A percentile compares a stretch with the other conserved stretches of the same genome.
These are phyloP conservation scores for Leccinum longicurvipes DNA, from an alignment of 768 basidiomycete genomes.

Conservation along the genomic window DNA sequence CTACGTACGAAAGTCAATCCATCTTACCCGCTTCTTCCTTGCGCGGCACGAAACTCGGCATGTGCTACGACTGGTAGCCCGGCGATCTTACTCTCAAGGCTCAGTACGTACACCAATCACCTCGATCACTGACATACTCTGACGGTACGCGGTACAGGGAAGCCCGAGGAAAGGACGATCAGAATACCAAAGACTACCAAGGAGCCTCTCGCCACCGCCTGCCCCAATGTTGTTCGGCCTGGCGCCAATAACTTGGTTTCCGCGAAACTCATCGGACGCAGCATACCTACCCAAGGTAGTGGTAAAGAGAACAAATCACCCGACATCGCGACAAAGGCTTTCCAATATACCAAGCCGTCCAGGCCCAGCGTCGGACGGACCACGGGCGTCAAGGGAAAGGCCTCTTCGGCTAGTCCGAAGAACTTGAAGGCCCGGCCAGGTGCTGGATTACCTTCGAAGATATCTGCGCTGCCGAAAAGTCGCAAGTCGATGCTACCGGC, in stretches of 20 bases:
- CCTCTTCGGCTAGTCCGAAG: not conserved
- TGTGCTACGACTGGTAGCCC: not conserved
- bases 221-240: conserved; percentile 1
- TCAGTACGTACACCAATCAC: conserved; percentile 1
- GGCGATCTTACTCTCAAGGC: not conserved
- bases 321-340: not conserved
- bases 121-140: not conserved
- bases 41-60: not conserved
- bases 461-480: conserved; percentile 1
- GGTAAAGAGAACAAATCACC: conserved; percentile 17
- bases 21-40: not conserved
- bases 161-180: conserved; percentile 1
- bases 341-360: not conserved
- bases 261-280: not conserved
- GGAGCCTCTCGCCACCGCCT: not conserved
- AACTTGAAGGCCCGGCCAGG: conserved; percentile 3
- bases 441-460: not conserved
- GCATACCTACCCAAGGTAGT: not conserved
- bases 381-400: not conserved
- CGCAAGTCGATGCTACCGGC: conserved; percentile 12
- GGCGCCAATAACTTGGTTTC: conserved; percentile 4
- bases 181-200: not conserved
- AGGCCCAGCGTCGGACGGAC: conserved; percentile 1
- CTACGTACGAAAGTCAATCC: not conserved
- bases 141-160: not conserved